Evolutionary conservation across 2,329 filamentous ascomycete species (phyloP).

Genomic region (Alternaria arborescens): DNA sequence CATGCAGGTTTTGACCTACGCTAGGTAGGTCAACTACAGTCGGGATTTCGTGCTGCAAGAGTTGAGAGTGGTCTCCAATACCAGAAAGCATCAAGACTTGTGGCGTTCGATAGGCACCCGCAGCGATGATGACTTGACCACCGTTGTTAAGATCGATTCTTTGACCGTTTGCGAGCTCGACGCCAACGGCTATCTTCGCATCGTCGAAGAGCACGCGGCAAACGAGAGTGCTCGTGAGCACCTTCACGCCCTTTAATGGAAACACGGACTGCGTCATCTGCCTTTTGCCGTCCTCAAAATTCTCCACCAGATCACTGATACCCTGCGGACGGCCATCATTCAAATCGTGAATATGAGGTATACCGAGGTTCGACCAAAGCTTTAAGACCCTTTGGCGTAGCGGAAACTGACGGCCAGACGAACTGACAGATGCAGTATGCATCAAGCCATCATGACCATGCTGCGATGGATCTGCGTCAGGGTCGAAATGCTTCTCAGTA

Average conservation of each 20-base stretch:
- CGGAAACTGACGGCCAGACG: conserved; percentile 24
- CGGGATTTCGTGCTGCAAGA: conserved; percentile 53
- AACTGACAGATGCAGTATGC: conserved; percentile 23
- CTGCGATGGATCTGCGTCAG: conserved; percentile 23
- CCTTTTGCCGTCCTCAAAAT: conserved; percentile 33
- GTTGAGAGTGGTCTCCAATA: conserved; percentile 51
- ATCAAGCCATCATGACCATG: conserved; percentile 41
- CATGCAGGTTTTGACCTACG: conserved; percentile 70
- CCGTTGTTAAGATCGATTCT: not conserved
- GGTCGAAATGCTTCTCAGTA: conserved; percentile 34
- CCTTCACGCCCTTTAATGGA: conserved; percentile 21
- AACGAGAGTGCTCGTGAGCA: conserved; percentile 24
- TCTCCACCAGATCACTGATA: conserved; percentile 34
- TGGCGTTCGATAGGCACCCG: conserved; percentile 42
- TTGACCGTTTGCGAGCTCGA: conserved; percentile 25
- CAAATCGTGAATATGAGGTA: conserved; percentile 21
- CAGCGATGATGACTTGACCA: conserved; percentile 41
- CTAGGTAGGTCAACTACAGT: conserved; percentile 58
- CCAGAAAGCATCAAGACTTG: conserved; percentile 44
- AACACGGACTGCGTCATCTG: conserved; percentile 28
- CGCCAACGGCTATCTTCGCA: conserved; percentile 23
- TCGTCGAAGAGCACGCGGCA: conserved; percentile 20
- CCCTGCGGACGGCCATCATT: conserved; percentile 34
- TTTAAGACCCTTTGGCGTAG: conserved; percentile 23
- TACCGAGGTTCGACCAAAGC: conserved; percentile 25